phyloP scores from a whole-genome alignment of 1,139 yeast genomes.

The Yamadazyma kanchanaburiensis region DNA sequence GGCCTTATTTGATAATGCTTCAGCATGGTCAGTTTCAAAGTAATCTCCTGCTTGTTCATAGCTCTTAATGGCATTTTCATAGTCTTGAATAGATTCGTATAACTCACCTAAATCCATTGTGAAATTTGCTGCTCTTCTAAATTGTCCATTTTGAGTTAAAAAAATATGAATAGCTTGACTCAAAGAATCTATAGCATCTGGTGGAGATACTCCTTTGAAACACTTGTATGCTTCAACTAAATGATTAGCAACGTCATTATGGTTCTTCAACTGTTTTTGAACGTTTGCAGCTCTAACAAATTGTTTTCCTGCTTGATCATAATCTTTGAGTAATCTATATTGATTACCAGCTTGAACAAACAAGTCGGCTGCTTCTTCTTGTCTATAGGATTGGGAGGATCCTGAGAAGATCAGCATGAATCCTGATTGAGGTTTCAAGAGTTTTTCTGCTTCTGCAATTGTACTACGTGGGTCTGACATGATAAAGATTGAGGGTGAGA shows the following conservation, averaged over 20 bases:
- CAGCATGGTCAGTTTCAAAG: slow-evolving; percentile 91
- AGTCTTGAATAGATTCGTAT: slow-evolving; percentile 71
- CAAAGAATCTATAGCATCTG: slow-evolving; percentile 75
- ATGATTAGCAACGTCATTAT: slow-evolving; percentile 90
- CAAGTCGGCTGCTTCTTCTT: slow-evolving; percentile 90
- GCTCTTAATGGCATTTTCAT: slow-evolving; percentile 64
- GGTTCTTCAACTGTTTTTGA: slow-evolving; percentile 70
- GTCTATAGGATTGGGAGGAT: slow-evolving; percentile 59
- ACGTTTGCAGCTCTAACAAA: slow-evolving; percentile 83
- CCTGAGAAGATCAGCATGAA: slow-evolving; percentile 68
- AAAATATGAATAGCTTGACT: slow-evolving; percentile 78
- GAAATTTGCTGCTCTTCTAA: slow-evolving; percentile 93
- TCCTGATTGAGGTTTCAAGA: slow-evolving; percentile 68
- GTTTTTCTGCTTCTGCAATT: slow-evolving; percentile 44
- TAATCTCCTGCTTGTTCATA: slow-evolving; percentile 96
- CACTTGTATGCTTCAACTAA: slow-evolving; percentile 90
- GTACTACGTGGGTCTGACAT: slow-evolving; percentile 42
- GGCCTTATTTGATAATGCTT: slow-evolving; percentile 86
- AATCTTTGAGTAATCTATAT: slow-evolving; percentile 73
- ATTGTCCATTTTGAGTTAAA: slow-evolving; percentile 82
- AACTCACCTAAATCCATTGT: slow-evolving; percentile 87
- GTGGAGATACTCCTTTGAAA: slow-evolving; percentile 68
- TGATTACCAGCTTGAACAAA: slow-evolving; percentile 89
- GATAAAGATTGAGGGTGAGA: too few relatives aligned
- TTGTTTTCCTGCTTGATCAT: slow-evolving; percentile 71